phyloP scores from a whole-genome alignment of 495 filamentous ascomycete species.

The Bryoglossum gracile region DNA sequence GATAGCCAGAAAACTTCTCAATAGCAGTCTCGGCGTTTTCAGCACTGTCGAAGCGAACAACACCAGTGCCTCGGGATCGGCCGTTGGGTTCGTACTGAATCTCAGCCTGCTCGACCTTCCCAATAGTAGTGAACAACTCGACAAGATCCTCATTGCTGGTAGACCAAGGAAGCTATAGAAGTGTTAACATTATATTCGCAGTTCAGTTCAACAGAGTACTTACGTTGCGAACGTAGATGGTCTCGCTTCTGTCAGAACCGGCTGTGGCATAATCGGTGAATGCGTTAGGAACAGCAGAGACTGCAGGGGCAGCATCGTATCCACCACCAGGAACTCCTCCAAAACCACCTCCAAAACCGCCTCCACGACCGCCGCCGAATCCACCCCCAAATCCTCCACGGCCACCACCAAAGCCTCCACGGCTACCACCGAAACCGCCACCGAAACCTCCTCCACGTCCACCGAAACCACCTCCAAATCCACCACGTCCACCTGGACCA shows the following conservation, averaged over 20 bases:
- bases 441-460: constrained; percentile 44
- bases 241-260: constrained; percentile 73
- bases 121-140: constrained; percentile 95
- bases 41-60: constrained; percentile 80
- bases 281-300: constrained; percentile 70
- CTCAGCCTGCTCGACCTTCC: constrained; percentile 94
- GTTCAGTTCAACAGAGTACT: constrained; percentile 32
- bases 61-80: constrained; percentile 88
- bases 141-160: constrained; percentile 96
- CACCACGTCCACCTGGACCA: constrained; percentile 37
- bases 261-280: constrained; percentile 93
- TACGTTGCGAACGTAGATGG: constrained; percentile 96
- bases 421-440: constrained; percentile 37
- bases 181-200: constrained; percentile 7
- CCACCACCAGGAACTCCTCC: constrained; percentile 37
- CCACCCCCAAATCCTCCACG: constrained; percentile 45
- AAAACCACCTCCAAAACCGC: constrained; percentile 35
- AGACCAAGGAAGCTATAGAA: constrained; percentile 82
- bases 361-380: constrained; percentile 36
- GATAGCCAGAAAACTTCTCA: constrained; percentile 93
- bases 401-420: constrained; percentile 46
- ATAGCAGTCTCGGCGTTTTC: constrained; percentile 91
- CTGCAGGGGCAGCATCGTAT: constrained; percentile 30
- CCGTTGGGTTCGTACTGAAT: constrained; percentile 98
- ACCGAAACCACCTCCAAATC: constrained; percentile 41